Conservation (phyloP, 495 filamentous ascomycete genomes). For the Monascus purpureus region DNA sequence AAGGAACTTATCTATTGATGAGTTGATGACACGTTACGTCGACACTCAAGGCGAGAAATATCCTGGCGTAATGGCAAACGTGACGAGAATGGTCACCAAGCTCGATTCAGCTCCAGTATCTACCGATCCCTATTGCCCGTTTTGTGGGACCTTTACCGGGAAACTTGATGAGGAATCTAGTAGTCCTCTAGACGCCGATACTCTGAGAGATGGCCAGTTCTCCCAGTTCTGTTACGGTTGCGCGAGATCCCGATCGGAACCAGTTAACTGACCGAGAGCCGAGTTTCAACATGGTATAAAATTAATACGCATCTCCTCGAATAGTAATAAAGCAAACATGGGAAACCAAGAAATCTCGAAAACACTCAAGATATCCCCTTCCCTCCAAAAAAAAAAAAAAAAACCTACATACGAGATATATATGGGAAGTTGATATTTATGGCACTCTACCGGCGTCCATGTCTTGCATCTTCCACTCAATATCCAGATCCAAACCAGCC, state of each 20-base stretch:
- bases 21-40: conserved; percentile 81
- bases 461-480: conserved; percentile 17
- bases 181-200: conserved; percentile 9
- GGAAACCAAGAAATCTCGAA: too few relatives aligned
- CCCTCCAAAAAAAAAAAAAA: too few relatives aligned
- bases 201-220: conserved; percentile 6
- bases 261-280: conserved; percentile 31
- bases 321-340: too few relatives aligned
- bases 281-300: too few relatives aligned
- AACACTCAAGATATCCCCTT: too few relatives aligned
- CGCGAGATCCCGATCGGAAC: conserved; percentile 31
- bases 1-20: conserved; percentile 70
- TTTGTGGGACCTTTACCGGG: conserved; percentile 32
- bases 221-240: conserved; percentile 45
- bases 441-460: too few relatives aligned
- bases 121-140: conserved; percentile 12
- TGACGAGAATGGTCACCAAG: conserved; percentile 75
- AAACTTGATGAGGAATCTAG: conserved; percentile 17
- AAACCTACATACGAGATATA: too few relatives aligned
- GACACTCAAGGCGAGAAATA: conserved; percentile 74
- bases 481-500: conserved; percentile 21
- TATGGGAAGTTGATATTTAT: too few relatives aligned
- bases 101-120: conserved; percentile 27
- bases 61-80: conserved; percentile 86
- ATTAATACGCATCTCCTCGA: too few relatives aligned